Percentiles rank a stretch among this genome's conserved stretches.
These are phyloP conservation scores for Cryphonectria parasitica DNA, from an alignment of 2,329 filamentous ascomycete genomes.

Conservation along the genomic window DNA sequence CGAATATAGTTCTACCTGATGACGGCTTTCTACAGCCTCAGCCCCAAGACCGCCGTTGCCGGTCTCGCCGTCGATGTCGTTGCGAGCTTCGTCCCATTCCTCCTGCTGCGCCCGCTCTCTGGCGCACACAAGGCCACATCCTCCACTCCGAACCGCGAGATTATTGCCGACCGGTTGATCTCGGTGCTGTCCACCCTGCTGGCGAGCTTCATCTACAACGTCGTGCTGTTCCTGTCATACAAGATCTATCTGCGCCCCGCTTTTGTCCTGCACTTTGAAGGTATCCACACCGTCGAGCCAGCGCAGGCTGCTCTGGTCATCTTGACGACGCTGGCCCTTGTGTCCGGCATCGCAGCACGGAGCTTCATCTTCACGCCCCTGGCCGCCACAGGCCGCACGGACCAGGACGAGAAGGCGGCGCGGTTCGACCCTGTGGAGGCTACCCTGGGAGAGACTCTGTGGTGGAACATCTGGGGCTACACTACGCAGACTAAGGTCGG, in stretches of 20 bases:
- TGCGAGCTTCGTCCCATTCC: conserved; percentile 74
- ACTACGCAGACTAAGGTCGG: conserved; percentile 64
- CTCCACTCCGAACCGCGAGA: conserved; percentile 62
- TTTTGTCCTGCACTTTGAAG: conserved; percentile 77
- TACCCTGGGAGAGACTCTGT: conserved; percentile 69
- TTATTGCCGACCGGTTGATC: conserved; percentile 66
- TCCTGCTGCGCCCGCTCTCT: conserved; percentile 71
- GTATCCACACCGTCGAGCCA: conserved; percentile 68
- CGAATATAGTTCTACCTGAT: conserved; percentile 70
- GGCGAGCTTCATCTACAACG: conserved; percentile 72
- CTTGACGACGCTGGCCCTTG: conserved; percentile 45
- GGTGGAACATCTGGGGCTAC: conserved; percentile 74
- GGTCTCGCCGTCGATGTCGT: conserved; percentile 70
- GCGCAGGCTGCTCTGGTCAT: conserved; percentile 66
- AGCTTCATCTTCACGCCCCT: conserved; percentile 78
- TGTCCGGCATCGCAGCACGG: conserved; percentile 71
- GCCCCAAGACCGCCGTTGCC: conserved; percentile 60
- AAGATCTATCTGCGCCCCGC: conserved; percentile 70
- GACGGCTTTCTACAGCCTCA: conserved; percentile 75
- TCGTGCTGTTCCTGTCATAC: conserved; percentile 72
- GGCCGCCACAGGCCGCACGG: conserved; percentile 55
- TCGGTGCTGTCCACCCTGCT: conserved; percentile 69
- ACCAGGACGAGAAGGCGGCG: conserved; percentile 51
- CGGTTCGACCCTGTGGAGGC: conserved; percentile 68
- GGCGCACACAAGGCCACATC: conserved; percentile 62